Conservation (phyloP, 306 rosid species). For the Vachellia collinsii region DNA sequence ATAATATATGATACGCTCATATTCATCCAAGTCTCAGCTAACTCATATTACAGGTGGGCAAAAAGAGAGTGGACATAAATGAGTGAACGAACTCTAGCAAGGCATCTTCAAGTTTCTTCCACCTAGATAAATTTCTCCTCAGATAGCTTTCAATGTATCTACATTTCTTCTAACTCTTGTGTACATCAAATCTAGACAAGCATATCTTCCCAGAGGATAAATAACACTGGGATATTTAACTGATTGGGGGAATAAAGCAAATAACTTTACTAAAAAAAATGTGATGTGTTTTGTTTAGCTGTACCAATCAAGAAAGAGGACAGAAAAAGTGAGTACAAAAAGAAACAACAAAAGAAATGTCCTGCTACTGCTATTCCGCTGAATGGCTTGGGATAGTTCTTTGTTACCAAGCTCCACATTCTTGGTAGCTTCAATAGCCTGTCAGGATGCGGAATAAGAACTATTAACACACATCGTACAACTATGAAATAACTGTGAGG, state of each 20-base stretch:
- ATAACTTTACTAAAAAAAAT: constrained; percentile 18
- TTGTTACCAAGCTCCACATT: constrained; percentile 94
- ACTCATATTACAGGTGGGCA: neutral
- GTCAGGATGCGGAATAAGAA: constrained; percentile 32
- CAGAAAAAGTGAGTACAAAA: constrained; percentile 80
- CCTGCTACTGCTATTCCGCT: constrained; percentile 86
- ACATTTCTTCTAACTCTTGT: neutral
- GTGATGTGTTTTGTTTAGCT: constrained; percentile 48
- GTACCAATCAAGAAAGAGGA: constrained; percentile 95
- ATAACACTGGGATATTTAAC: constrained; percentile 22
- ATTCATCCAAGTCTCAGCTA: neutral
- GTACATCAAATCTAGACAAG: constrained; percentile 12
- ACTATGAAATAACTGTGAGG: neutral
- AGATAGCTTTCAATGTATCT: constrained; percentile 1
- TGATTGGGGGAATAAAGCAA: constrained; percentile 14
- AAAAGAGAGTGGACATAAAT: neutral
- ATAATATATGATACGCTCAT: too few relatives aligned
- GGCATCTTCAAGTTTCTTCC: neutral
- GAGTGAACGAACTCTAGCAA: neutral
- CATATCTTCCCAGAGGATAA: constrained; percentile 22
- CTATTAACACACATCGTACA: constrained; percentile 14
- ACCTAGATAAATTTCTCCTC: constrained; percentile 4
- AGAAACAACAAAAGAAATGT: constrained; percentile 88
- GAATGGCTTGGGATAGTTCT: constrained; percentile 88
- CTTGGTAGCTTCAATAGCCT: constrained; percentile 96